Evolutionary conservation across 352 stramenopile species (phyloP).

Genomic region (Globisporangium splendens): DNA sequence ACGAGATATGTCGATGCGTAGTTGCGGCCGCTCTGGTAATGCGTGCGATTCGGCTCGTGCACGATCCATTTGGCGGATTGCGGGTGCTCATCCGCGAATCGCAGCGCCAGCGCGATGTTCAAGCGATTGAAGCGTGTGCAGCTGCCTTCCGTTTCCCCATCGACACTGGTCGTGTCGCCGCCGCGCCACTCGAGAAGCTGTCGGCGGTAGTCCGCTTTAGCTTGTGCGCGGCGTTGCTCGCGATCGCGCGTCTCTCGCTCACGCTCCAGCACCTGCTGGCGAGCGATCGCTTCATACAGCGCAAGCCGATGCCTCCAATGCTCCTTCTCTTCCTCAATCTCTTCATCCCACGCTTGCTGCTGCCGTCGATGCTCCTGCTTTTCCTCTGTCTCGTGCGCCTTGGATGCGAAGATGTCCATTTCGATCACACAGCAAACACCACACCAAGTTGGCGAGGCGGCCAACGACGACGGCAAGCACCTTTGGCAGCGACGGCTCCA

Average conservation of each 20-base stretch:
- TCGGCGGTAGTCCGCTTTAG: neutral
- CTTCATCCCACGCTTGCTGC: too few species aligned
- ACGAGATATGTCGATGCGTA: neutral
- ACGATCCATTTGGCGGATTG: conserved; percentile 1
- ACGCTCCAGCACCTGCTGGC: too few species aligned
- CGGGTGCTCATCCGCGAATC: neutral
- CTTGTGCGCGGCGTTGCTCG: too few species aligned
- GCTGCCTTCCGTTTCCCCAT: neutral
- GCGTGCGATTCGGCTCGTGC: neutral
- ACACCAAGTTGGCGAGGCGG: too few species aligned
- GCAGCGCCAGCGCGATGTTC: conserved; percentile 2
- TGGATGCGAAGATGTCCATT: too few species aligned
- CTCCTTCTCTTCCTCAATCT: neutral
- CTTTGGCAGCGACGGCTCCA: too few species aligned
- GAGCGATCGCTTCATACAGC: too few species aligned
- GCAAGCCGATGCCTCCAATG: too few species aligned
- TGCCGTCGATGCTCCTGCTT: neutral
- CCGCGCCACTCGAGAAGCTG: conserved; percentile 1
- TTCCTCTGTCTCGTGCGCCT: too few species aligned
- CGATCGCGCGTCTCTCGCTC: too few species aligned
- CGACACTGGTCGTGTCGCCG: neutral
- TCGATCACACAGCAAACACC: too few species aligned
- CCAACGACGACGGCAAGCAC: neutral
- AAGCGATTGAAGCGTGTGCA: conserved; percentile 4
- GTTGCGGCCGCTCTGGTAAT: neutral